phyloP scores from a whole-genome alignment of 2,329 filamentous ascomycete species.

The Phoma sp. region DNA sequence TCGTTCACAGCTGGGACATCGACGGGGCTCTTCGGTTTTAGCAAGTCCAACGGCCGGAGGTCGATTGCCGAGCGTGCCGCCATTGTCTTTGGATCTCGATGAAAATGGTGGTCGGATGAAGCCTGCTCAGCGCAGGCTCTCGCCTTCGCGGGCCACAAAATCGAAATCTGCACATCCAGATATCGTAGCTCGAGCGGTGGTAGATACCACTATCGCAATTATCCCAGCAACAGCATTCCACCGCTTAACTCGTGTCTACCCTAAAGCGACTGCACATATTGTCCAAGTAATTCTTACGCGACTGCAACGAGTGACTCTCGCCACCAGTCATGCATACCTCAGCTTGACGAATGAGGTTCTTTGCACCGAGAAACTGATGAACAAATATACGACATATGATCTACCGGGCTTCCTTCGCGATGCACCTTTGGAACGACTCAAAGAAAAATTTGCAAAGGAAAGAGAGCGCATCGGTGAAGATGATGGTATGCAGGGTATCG shows the following conservation, averaged over 20 bases:
- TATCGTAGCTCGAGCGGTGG: slow-evolving; percentile 92
- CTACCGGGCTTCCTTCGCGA: slow-evolving; percentile 89
- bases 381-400: slow-evolving; percentile 88
- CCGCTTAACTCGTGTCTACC: slow-evolving; percentile 89
- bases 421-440: slow-evolving; percentile 79
- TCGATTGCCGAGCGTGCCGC: slow-evolving; percentile 68
- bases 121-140: slow-evolving; percentile 24
- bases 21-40: slow-evolving; percentile 37
- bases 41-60: slow-evolving; percentile 46
- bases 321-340: slow-evolving; percentile 92
- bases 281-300: slow-evolving; percentile 96
- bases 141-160: slow-evolving; percentile 45
- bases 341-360: slow-evolving; percentile 90
- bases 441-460: slow-evolving; percentile 90
- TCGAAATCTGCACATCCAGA: slow-evolving; percentile 89
- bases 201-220: slow-evolving; percentile 97
- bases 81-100: slow-evolving; percentile 69
- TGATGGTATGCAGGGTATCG: slow-evolving; percentile 89
- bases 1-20: slow-evolving; percentile 28
- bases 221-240: slow-evolving; percentile 97
- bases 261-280: slow-evolving; percentile 95
- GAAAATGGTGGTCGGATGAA: slow-evolving; percentile 30
- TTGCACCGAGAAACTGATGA: slow-evolving; percentile 91
- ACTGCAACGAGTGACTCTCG: slow-evolving; percentile 90
- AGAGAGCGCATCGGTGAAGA: slow-evolving; percentile 80